Base-by-base conservation (phyloP, 768 basidiomycete genomes). In the Cyclocybe cylindracea region DNA sequence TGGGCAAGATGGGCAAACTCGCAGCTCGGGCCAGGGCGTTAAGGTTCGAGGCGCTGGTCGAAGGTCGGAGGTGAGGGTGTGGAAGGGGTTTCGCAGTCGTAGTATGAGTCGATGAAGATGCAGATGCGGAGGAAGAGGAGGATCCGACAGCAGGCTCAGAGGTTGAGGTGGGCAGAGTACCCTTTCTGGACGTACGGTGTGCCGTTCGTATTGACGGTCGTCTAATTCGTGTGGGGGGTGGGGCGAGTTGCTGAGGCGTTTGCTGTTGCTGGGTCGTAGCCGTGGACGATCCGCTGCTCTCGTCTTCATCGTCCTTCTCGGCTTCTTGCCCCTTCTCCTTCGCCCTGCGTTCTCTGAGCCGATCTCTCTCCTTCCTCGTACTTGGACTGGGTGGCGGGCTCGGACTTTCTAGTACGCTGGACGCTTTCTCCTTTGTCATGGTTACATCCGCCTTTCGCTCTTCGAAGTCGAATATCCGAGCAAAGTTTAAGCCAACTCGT, bases 401-500 rank as follows among this genome's bases (percentile, higher is more conserved):
- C 14, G 59, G 58, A 7, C 63, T 56, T 36, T 67, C 67, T 53
- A 64, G 54, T 18, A 38, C 47, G 11, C 48, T 46, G 16, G 61
- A 67, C 5, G 70, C 69, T 14, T 60, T 56, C 4, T 67, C 63
- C 18, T 4, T 72, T 66, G 47, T 75, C 72, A 4, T 29, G 42
- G 8, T 32, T n/a, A 11, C 46, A 14, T 5, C 24, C 19, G 16
- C 18, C 42, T 4, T 47, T 37, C 73, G 73, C 37, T 74, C 70
- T n/a, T 73, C 67, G 66, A 86, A 84, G 59, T 90, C 87, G 55
- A 91, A 91, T 43, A 90, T 90, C 67, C 84, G 86, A 7, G 84
- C 79, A 61, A 92, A 92, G 60, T 88, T 83, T 24, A 92, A 74
- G 2, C 83, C 84, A 36, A 88, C 82, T 54, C 77, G 84, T 0